Conservation (phyloP, 1,284 basidiomycete species). For the Austropuccinia psidii region DNA sequence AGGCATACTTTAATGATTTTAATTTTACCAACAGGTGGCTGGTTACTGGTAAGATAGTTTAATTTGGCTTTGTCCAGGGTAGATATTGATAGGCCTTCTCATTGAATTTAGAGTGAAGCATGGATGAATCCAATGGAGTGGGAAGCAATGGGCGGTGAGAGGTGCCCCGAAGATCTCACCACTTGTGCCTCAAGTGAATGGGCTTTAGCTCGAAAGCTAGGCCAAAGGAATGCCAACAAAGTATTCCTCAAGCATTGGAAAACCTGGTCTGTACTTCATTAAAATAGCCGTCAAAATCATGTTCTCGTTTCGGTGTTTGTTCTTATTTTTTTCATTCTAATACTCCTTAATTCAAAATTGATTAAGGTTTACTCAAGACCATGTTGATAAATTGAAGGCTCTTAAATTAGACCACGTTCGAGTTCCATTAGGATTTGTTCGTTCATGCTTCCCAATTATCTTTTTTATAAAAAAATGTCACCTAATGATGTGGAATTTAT, state of each 20-base stretch:
- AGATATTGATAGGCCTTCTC: too few species aligned
- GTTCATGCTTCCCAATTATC: background rate
- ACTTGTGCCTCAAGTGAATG: constrained; percentile 58
- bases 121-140: constrained; percentile 68
- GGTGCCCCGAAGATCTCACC: constrained; percentile 53
- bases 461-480: background rate
- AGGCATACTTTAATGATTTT: too few species aligned
- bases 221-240: constrained; percentile 56
- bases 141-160: constrained; percentile 59
- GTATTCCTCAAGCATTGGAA: constrained; percentile 62
- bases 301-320: too few species aligned
- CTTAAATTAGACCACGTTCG: constrained; percentile 65
- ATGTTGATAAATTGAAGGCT: constrained; percentile 55
- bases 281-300: too few species aligned
- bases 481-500: background rate
- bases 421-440: constrained; percentile 61
- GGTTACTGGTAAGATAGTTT: too few species aligned
- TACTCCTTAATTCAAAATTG: background rate
- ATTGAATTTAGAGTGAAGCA: constrained; percentile 49
- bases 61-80: too few species aligned
- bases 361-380: constrained; percentile 59
- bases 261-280: constrained; percentile 38
- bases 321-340: too few species aligned
- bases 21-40: too few species aligned
- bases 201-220: constrained; percentile 53